Evolutionary conservation across 768 basidiomycete genomes (phyloP).

Genomic region (Tubosaeta sp.): DNA sequence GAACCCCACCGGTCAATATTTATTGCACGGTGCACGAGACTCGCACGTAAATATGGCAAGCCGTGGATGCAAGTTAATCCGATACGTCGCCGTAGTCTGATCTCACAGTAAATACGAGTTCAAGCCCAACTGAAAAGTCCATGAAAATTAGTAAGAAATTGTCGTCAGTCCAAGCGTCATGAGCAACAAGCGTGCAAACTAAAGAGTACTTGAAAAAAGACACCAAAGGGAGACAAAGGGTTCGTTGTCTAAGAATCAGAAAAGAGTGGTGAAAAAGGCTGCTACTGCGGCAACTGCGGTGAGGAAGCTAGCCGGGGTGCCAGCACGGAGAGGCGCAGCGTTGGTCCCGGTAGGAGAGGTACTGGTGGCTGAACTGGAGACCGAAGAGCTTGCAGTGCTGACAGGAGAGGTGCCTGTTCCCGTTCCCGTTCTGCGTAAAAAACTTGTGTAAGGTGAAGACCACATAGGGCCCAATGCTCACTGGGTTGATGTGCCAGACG

Average conservation of each 20-base stretch:
- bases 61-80: too few species aligned
- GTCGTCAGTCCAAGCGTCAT: neutral
- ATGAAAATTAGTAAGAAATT: neutral
- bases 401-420: neutral
- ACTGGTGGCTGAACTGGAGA: slow-evolving; percentile 25
- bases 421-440: slow-evolving; percentile 7
- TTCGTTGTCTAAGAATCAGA: slow-evolving; percentile 12
- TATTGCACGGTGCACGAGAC: too few species aligned
- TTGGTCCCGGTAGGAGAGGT: slow-evolving; percentile 26
- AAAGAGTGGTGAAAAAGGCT: slow-evolving; percentile 25
- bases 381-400: slow-evolving; percentile 27
- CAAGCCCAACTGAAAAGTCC: neutral
- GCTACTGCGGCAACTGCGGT: slow-evolving; percentile 34
- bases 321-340: slow-evolving; percentile 29
- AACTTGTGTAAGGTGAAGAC: neutral
- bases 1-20: too few species aligned
- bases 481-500: slow-evolving; percentile 11
- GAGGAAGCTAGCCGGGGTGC: slow-evolving; percentile 31
- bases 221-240: neutral
- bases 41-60: too few species aligned
- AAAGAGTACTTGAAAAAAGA: neutral
- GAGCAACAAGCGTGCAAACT: neutral
- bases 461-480: slow-evolving; percentile 7
- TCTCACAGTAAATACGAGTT: too few species aligned
- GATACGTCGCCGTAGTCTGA: too few species aligned